phyloP scores from a whole-genome alignment of 768 basidiomycete genomes.

The Auricularia cornea region DNA sequence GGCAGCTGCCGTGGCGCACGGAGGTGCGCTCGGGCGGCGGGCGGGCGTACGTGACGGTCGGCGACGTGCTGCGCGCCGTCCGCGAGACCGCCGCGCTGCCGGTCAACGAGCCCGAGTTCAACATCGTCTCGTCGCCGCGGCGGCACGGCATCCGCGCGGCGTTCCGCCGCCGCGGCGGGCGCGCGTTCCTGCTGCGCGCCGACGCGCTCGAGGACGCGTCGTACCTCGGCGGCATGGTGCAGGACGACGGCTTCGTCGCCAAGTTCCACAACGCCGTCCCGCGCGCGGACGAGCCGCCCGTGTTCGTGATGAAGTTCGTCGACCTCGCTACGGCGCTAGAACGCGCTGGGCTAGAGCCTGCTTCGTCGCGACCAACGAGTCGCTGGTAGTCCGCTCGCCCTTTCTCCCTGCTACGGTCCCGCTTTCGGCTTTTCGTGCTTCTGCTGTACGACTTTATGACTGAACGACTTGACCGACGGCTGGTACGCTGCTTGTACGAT shows the following conservation, averaged over 20 bases:
- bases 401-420: too few species aligned
- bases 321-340: too few species aligned
- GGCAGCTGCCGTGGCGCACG: constrained; percentile 27
- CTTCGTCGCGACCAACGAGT: too few species aligned
- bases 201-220: constrained; percentile 30
- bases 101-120: constrained; percentile 35
- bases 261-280: background rate
- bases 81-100: constrained; percentile 35
- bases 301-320: background rate
- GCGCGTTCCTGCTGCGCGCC: constrained; percentile 22
- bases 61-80: constrained; percentile 41
- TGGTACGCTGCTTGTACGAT: too few species aligned
- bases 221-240: background rate
- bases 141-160: constrained; percentile 32
- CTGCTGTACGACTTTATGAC: too few species aligned
- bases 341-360: too few species aligned
- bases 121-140: constrained; percentile 21
- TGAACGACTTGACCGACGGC: too few species aligned
- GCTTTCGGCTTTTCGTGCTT: too few species aligned
- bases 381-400: too few species aligned
- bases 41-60: constrained; percentile 29
- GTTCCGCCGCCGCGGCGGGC: constrained; percentile 33
- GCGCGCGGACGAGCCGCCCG: background rate
- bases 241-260: background rate
- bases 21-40: constrained; percentile 20